Conservation (phyloP, 805 yeast species). For the Sugiyamaella mastotermitis region DNA sequence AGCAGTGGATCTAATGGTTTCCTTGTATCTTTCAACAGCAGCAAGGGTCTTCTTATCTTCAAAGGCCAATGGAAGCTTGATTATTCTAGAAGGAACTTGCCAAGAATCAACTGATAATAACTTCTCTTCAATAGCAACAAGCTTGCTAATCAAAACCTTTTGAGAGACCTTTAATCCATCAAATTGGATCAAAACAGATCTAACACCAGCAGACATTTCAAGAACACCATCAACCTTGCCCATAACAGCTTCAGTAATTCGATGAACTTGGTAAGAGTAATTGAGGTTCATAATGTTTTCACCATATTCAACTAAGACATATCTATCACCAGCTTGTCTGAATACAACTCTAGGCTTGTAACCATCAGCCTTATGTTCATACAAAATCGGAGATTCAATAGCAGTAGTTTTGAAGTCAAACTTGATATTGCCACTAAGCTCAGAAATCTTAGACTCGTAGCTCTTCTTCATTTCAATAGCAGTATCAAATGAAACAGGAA, state of each 20-base stretch:
- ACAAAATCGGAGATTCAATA: conserved; percentile 51
- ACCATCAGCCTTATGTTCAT: conserved; percentile 40
- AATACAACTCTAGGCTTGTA: conserved; percentile 68
- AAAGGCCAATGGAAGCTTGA: conserved; percentile 92
- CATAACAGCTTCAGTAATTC: conserved; percentile 67
- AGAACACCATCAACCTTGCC: conserved; percentile 70
- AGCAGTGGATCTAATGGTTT: conserved; percentile 86
- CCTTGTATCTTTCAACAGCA: conserved; percentile 86
- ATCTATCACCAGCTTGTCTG: conserved; percentile 97
- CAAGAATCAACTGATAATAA: conserved; percentile 71
- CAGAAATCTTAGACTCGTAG: conserved; percentile 43
- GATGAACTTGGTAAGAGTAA: conserved; percentile 76
- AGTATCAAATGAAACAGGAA: conserved; percentile 62
- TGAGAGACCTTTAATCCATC: conserved; percentile 62
- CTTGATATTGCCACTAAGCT: conserved; percentile 33
- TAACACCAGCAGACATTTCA: conserved; percentile 96
- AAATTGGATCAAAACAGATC: conserved; percentile 87
- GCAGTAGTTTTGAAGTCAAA: conserved; percentile 58
- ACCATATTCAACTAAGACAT: conserved; percentile 87
- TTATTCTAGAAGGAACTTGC: conserved; percentile 76
- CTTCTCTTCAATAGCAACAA: conserved; percentile 71
- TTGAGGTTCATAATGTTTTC: conserved; percentile 81
- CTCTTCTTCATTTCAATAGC: conserved; percentile 59
- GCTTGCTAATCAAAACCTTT: conserved; percentile 49
- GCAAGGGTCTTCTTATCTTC: conserved; percentile 86